Conservation (phyloP, 495 filamentous ascomycete genomes). For the Penicillium longicatenatum region DNA sequence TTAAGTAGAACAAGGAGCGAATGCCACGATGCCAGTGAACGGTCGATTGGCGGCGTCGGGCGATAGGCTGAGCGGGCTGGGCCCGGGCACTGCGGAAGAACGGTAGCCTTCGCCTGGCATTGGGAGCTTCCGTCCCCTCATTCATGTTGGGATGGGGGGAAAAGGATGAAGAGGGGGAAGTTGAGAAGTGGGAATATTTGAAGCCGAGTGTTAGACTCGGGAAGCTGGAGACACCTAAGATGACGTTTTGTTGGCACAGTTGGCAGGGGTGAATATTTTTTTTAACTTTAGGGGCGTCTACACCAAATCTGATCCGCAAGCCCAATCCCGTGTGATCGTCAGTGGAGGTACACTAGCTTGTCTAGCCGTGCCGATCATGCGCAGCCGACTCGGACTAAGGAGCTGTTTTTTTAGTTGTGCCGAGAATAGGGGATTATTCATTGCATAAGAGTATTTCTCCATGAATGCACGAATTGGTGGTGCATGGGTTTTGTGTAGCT, state of each 20-base stretch:
- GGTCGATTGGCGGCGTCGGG: constrained; percentile 31
- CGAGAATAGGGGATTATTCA: neutral
- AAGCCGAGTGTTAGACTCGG: constrained; percentile 1
- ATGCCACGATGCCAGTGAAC: constrained; percentile 47
- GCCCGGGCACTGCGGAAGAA: constrained; percentile 32
- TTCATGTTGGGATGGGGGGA: constrained; percentile 16
- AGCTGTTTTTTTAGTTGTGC: neutral
- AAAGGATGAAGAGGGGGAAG: constrained; percentile 4
- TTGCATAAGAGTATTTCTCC: neutral
- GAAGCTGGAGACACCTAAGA: neutral
- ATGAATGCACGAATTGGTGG: no score
- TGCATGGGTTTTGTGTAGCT: no score
- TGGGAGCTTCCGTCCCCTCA: constrained; percentile 14
- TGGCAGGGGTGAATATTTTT: neutral
- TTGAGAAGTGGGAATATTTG: neutral
- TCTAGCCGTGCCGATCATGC: constrained; percentile 7
- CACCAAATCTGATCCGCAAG: neutral
- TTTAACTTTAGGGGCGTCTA: neutral
- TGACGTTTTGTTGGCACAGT: neutral
- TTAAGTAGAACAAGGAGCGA: constrained; percentile 69
- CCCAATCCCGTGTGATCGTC: constrained; percentile 1
- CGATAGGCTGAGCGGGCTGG: constrained; percentile 24
- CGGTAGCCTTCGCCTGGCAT: constrained; percentile 34
- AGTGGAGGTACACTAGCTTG: neutral
- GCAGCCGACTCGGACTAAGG: neutral